phyloP scores from a whole-genome alignment of 208 protist species.

The Herpetomonas samuelpessoai region DNA sequence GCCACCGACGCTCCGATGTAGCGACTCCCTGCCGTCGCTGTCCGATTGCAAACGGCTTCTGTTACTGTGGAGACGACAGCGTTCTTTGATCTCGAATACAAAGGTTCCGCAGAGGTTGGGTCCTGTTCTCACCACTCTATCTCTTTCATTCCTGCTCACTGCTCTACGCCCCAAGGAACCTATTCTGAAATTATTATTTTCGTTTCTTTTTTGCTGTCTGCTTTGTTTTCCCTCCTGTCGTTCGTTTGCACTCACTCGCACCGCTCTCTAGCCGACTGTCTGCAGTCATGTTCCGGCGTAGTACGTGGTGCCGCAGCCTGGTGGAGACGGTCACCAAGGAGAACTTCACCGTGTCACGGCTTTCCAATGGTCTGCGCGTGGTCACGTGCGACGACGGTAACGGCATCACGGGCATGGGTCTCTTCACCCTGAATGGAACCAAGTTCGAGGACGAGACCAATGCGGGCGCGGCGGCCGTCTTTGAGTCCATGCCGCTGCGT shows the following conservation, averaged over 20 bases:
- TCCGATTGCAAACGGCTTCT: no score
- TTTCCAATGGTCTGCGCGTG: constrained; percentile 79
- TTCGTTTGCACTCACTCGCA: background rate
- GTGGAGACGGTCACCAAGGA: constrained; percentile 55
- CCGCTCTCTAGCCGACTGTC: background rate
- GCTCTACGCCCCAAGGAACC: no score
- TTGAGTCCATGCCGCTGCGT: constrained; percentile 76
- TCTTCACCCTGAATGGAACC: constrained; percentile 81
- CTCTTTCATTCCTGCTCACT: no score
- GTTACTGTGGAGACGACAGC: no score
- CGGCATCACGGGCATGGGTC: constrained; percentile 81
- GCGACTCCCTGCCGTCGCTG: no score
- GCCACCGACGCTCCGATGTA: no score
- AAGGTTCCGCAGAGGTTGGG: no score
- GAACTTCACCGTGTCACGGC: constrained; percentile 65
- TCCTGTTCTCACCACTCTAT: no score
- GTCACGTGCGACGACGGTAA: constrained; percentile 81
- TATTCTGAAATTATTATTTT: constrained; percentile 15
- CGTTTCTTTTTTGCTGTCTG: constrained; percentile 4
- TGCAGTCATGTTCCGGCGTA: constrained; percentile 42
- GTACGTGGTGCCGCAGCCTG: constrained; percentile 32
- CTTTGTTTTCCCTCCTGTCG: constrained; percentile 6
- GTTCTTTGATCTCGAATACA: no score
- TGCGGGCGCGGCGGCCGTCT: constrained; percentile 65
- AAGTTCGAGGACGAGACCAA: constrained; percentile 72